These are phyloP conservation scores for Scedosporium minutisporum DNA, from an alignment of 2,329 filamentous ascomycete species.

Conservation along the genomic window DNA sequence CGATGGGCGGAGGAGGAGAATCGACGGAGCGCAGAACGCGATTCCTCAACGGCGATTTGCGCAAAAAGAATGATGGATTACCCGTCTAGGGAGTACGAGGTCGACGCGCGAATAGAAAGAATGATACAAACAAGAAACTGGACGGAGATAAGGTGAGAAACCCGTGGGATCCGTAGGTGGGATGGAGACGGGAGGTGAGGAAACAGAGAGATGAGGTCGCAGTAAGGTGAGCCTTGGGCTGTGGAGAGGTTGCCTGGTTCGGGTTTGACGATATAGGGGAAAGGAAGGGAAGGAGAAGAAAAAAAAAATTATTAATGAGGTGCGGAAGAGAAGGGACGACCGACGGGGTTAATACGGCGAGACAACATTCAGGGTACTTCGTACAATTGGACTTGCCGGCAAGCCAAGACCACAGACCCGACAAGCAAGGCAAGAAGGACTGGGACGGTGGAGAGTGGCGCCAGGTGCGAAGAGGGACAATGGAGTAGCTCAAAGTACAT, in stretches of 20 bases:
- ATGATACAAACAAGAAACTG: neutral
- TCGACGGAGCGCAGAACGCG: neutral
- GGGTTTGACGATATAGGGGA: slow-evolving; percentile 2
- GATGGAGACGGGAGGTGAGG: neutral
- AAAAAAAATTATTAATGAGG: slow-evolving; percentile 6
- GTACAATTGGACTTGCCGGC: neutral
- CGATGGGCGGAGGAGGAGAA: neutral
- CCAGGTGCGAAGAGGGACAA: neutral
- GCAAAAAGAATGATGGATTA: neutral
- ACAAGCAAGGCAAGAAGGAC: neutral
- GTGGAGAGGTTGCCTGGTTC: slow-evolving; percentile 5
- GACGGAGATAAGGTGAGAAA: neutral
- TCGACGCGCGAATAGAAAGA: neutral
- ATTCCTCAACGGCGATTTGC: neutral
- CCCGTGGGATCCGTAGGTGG: neutral
- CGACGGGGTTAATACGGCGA: neutral
- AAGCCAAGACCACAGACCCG: slow-evolving; percentile 5
- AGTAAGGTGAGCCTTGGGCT: slow-evolving; percentile 4
- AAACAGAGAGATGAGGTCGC: neutral
- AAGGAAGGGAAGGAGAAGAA: neutral
- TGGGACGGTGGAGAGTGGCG: neutral
- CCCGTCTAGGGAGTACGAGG: neutral
- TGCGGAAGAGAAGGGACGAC: slow-evolving; percentile 2
- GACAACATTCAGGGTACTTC: neutral
- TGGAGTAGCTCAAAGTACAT: neutral